Evolutionary conservation across 108 stramenopile genomes (phyloP).

Genomic region (Cyclotella cryptica): DNA sequence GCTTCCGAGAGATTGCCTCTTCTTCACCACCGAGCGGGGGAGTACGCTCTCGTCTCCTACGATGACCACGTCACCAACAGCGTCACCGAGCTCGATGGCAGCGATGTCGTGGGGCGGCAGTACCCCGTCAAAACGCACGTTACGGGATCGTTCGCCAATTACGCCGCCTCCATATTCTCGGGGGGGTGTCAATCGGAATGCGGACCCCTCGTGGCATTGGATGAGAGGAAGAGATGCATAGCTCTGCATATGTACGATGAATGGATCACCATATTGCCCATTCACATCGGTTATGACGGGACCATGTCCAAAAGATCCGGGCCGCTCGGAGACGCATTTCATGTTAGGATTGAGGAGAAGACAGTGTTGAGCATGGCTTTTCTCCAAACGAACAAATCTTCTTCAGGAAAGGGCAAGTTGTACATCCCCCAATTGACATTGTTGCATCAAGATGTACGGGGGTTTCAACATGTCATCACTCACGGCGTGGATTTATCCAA

Average conservation of each 20-base stretch:
- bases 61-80: slow-evolving; percentile 22
- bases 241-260: slow-evolving; percentile 83
- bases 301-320: neutral
- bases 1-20: slow-evolving; percentile 56
- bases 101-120: slow-evolving; percentile 29
- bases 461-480: slow-evolving; percentile 72
- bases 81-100: neutral
- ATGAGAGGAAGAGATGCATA: slow-evolving; percentile 65
- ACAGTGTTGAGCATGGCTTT: slow-evolving; percentile 68
- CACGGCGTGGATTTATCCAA: slow-evolving; percentile 62
- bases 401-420: neutral
- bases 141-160: slow-evolving; percentile 59
- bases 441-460: slow-evolving; percentile 79
- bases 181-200: slow-evolving; percentile 59
- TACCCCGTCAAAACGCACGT: slow-evolving; percentile 61
- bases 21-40: slow-evolving; percentile 75
- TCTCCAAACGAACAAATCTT: slow-evolving; percentile 39
- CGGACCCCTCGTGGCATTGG: slow-evolving; percentile 70
- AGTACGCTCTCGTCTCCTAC: slow-evolving; percentile 79
- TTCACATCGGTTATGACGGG: slow-evolving; percentile 45
- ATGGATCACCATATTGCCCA: slow-evolving; percentile 70
- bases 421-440: slow-evolving; percentile 73
- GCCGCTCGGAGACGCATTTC: slow-evolving; percentile 68
- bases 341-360: slow-evolving; percentile 79
- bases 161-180: slow-evolving; percentile 30